Base-by-base conservation (phyloP, 345 rosid species). In the Chamaenerion angustifolium region DNA sequence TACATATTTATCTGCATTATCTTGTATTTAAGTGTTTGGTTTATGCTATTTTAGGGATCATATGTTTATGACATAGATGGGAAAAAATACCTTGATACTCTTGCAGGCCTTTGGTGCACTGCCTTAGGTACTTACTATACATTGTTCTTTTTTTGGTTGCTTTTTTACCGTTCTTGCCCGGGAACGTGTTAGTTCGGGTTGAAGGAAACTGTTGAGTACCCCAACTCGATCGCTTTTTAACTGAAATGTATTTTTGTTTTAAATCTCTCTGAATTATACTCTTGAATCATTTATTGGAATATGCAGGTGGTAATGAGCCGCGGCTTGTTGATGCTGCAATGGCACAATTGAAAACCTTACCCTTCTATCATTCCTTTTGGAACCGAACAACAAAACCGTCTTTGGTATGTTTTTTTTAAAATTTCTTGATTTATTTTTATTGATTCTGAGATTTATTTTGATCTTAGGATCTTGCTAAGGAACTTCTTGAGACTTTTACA, bases 291-390 rank as follows among this genome's bases (percentile, higher is more conserved):
- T 31, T 4, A 5, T 3, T 31, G 25, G 53, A 35, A 49, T 49
- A 42, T 69, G 68, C 84, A 92, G 95, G 98, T 49, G 98, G 96
- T 17, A 80, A 71, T 71, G 98, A 92, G 60, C 80, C 82, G 14
- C 70, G 88, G 43, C 96, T 92, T 68, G 83, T 92, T 60, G 76
- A 78, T 47, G 96, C 98, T 57, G 96, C 98, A 40, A 54, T 67
- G 55, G 48, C 51, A 43, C 99, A 92, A 62, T 57, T 92, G 74
- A 80, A 77, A 18, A 76, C 63, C 54, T 75, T 88, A 67, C 95
- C 99, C 3, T 92, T 92, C 68, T 92, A 92, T 64, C 99, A 92
- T 62, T 92, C 96, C 13, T 92, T 92, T 65, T 84, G 96, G 96
- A 92, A 92, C 68, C 90, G 90, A 56, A 87, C 96, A 15, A 92